Percentiles rank a stretch among this genome's conserved stretches.
phyloP scores from a whole-genome alignment of 2,329 filamentous ascomycete species.

The Remersonia thermophila region DNA sequence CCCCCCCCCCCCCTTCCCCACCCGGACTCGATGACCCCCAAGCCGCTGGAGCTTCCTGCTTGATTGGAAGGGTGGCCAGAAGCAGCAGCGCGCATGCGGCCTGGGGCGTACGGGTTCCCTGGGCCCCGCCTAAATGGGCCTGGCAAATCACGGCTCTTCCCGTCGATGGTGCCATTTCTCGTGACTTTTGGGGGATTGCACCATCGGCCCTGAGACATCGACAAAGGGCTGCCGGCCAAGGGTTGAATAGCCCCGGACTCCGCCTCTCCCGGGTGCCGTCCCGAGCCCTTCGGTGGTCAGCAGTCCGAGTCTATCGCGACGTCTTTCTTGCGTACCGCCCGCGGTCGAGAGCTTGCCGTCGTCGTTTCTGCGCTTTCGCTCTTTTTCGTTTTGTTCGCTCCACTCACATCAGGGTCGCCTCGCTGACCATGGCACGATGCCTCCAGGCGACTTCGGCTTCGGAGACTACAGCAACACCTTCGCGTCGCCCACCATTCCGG shows the following conservation, averaged over 20 bases:
- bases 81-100: conserved; percentile 13
- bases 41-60: conserved; percentile 9
- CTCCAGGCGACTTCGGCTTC: conserved; percentile 46
- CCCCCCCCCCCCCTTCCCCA: conserved; percentile 16
- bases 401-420: not conserved
- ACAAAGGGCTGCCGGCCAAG: conserved; percentile 13
- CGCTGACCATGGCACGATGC: conserved; percentile 36
- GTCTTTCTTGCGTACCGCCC: no score
- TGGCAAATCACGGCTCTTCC: conserved; percentile 29
- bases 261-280: conserved; percentile 16
- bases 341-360: no score
- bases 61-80: conserved; percentile 21
- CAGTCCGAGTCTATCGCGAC: no score
- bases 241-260: conserved; percentile 16
- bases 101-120: conserved; percentile 8
- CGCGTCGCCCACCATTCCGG: conserved; percentile 35
- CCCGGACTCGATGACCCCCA: conserved; percentile 10
- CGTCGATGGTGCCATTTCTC: conserved; percentile 49
- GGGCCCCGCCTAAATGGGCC: conserved; percentile 21
- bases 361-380: conserved; percentile 6
- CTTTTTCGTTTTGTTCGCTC: conserved; percentile 12
- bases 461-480: conserved; percentile 42
- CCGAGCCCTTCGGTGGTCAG: conserved; percentile 3
- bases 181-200: conserved; percentile 31
- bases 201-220: conserved; percentile 19